A percentile compares a stretch with the other conserved stretches of the same genome.
Conservation (phyloP, 352 stramenopile species). For the Globisporangium middletonii region DNA sequence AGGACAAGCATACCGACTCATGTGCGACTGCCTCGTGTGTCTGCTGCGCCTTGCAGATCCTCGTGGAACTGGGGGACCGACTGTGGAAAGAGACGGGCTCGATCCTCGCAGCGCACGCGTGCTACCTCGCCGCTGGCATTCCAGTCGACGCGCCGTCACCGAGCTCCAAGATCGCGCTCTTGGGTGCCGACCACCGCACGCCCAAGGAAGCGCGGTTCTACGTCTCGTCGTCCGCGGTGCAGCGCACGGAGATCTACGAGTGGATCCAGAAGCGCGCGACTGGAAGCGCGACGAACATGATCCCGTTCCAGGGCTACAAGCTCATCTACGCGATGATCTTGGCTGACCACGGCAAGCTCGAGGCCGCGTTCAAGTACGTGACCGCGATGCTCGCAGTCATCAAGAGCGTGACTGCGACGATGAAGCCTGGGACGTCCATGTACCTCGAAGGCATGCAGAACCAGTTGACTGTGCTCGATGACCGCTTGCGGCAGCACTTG, state of each 20-base stretch:
- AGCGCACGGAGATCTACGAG: conserved; percentile 85
- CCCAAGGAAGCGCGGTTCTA: conserved; percentile 76
- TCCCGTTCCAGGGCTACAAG: conserved; percentile 88
- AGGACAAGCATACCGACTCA: background rate
- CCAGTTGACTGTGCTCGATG: conserved; percentile 80
- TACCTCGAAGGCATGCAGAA: conserved; percentile 87
- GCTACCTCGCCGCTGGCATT: conserved; percentile 71
- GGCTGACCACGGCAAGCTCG: conserved; percentile 76
- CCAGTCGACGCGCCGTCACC: conserved; percentile 71
- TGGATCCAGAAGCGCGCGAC: conserved; percentile 69
- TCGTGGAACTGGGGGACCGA: conserved; percentile 77
- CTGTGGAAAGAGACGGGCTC: conserved; percentile 63
- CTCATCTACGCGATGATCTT: conserved; percentile 85
- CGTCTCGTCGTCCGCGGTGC: conserved; percentile 65
- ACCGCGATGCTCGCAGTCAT: conserved; percentile 81
- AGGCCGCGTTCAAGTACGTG: conserved; percentile 85
- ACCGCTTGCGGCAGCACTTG: conserved; percentile 80
- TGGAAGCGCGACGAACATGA: conserved; percentile 47
- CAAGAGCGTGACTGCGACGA: conserved; percentile 61
- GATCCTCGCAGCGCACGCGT: conserved; percentile 71
- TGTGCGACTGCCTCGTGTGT: background rate
- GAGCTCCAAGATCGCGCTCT: conserved; percentile 70
- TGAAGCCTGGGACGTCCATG: conserved; percentile 80
- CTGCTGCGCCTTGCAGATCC: conserved; percentile 28
- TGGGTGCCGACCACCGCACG: conserved; percentile 69